Conservation (phyloP, 345 rosid species). For the Geranium rotundifolium region DNA sequence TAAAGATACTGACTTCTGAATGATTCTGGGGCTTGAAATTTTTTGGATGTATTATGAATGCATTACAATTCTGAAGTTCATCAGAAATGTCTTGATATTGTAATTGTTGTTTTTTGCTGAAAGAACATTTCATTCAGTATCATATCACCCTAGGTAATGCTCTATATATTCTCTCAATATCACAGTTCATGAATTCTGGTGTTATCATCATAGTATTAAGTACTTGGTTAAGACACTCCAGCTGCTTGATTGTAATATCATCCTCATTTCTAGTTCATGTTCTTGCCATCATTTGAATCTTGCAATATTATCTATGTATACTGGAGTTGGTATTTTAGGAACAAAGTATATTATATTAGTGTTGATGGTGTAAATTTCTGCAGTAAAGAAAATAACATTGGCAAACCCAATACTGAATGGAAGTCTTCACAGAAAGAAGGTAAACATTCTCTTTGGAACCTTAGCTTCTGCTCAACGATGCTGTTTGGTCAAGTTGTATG, state of each 20-base stretch:
- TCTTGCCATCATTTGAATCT: background rate
- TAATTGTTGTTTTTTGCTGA: background rate
- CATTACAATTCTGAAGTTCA: background rate
- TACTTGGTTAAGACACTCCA: background rate
- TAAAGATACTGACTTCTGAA: background rate
- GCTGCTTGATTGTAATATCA: too few species aligned
- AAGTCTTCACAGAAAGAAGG: slow-evolving; percentile 49
- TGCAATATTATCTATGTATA: background rate
- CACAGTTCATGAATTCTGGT: background rate
- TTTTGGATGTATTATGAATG: background rate
- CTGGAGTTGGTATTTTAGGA: background rate
- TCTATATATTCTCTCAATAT: background rate
- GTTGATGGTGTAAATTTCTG: slow-evolving; percentile 14
- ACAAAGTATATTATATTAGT: background rate
- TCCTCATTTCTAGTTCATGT: background rate
- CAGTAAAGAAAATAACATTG: slow-evolving; percentile 44
- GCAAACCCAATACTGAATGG: slow-evolving; percentile 35
- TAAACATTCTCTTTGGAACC: slow-evolving; percentile 6
- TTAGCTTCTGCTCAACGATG: background rate
- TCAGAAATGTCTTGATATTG: background rate
- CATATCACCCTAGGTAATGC: background rate
- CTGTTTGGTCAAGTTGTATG: background rate
- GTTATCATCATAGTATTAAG: too few species aligned
- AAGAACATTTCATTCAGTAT: background rate
- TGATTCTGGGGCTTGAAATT: background rate